These are phyloP conservation scores for Paramyrothecium roridum DNA, from an alignment of 2,329 filamentous ascomycete species.

Conservation along the genomic window DNA sequence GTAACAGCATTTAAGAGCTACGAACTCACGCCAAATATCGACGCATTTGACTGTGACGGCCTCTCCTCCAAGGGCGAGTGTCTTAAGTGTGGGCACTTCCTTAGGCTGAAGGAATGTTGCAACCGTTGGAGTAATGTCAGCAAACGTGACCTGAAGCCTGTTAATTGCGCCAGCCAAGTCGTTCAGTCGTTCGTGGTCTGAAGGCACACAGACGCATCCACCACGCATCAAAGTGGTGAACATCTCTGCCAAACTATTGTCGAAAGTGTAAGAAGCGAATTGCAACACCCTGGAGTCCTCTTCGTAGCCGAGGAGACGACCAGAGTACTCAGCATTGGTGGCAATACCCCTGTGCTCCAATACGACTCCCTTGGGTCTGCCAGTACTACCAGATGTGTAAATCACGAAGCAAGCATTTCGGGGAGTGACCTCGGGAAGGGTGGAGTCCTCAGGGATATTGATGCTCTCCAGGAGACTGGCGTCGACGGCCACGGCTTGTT, in stretches of 20 bases:
- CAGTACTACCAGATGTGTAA: slow-evolving; percentile 58
- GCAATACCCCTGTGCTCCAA: slow-evolving; percentile 3
- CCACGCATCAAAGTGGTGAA: slow-evolving; percentile 8
- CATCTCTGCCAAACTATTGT: slow-evolving; percentile 10
- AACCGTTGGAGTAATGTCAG: slow-evolving; percentile 10
- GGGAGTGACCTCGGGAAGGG: not conserved
- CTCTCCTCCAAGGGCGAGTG: slow-evolving; percentile 7
- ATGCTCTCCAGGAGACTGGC: not conserved
- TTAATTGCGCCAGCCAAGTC: slow-evolving; percentile 10
- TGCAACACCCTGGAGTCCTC: slow-evolving; percentile 6
- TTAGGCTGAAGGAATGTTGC: slow-evolving; percentile 6
- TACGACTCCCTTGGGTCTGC: slow-evolving; percentile 51
- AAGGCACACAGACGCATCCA: slow-evolving; percentile 3
- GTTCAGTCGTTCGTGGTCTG: slow-evolving; percentile 11
- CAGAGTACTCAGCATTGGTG: slow-evolving; percentile 3
- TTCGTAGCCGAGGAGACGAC: slow-evolving; percentile 2
- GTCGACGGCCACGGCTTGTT: slow-evolving; percentile 7
- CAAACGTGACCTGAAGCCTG: slow-evolving; percentile 7
- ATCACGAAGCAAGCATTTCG: slow-evolving; percentile 24
- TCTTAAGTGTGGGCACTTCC: slow-evolving; percentile 6
- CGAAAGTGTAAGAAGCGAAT: slow-evolving; percentile 12
- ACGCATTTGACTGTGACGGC: slow-evolving; percentile 5
- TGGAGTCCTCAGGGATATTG: not conserved
- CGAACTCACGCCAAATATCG: slow-evolving; percentile 4
- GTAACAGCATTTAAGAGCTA: slow-evolving; percentile 4